A percentile compares a stretch with the other conserved stretches of the same genome.
Evolutionary conservation across 306 rosid genomes (phyloP).

Genomic region (Arachis stenosperma): DNA sequence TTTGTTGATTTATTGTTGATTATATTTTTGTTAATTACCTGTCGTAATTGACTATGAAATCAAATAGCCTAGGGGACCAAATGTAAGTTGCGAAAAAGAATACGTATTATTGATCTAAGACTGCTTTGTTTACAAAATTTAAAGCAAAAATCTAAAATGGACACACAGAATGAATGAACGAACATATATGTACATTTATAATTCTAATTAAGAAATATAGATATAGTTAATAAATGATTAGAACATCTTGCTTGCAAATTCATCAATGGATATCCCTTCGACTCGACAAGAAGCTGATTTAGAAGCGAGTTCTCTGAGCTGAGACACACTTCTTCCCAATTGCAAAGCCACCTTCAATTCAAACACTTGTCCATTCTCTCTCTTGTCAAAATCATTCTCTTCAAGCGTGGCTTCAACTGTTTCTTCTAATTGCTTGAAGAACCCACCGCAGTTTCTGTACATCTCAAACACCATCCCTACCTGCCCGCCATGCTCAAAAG

Average conservation of each 20-base stretch:
- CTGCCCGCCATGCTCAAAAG: constrained; percentile 63
- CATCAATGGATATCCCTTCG: constrained; percentile 50
- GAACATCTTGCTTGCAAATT: constrained; percentile 65
- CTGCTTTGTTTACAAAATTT: not conserved
- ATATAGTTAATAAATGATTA: not conserved
- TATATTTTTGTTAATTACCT: too few relatives aligned
- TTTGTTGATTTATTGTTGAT: too few relatives aligned
- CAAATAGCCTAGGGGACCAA: not conserved
- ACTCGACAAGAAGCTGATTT: constrained; percentile 52
- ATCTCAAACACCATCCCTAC: constrained; percentile 73
- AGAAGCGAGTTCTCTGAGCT: constrained; percentile 53
- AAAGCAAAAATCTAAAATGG: not conserved
- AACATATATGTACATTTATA: not conserved
- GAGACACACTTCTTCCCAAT: constrained; percentile 66
- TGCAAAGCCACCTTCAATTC: constrained; percentile 63
- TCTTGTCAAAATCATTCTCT: constrained; percentile 52
- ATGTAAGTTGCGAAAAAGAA: not conserved
- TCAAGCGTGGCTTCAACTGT: constrained; percentile 49
- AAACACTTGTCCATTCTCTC: constrained; percentile 61
- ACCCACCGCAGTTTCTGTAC: constrained; percentile 66
- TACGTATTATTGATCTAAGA: not conserved
- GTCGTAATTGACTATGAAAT: not conserved
- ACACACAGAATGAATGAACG: not conserved
- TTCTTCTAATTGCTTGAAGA: constrained; percentile 50
- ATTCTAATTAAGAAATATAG: not conserved